Evolutionary conservation across 768 basidiomycete species (phyloP), one percentile per base, ranked within the genome.

Genomic region (Lactifluus rugatus): DNA sequence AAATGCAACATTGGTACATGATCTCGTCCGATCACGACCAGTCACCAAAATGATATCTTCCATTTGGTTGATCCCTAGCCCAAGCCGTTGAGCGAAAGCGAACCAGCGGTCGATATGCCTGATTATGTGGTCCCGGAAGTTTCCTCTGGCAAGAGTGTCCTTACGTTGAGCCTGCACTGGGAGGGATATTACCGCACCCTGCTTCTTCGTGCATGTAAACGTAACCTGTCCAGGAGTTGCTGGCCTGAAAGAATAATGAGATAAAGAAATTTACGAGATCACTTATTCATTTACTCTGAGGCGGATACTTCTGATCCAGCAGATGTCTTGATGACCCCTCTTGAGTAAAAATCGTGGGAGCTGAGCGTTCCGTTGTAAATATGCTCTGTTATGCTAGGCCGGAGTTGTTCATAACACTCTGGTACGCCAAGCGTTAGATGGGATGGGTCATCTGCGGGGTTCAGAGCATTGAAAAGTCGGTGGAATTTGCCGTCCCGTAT

Each of bases 401-500:
- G 7, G 13, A 54, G 39, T 19, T 10, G 45, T 21, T 47, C 45
- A 37, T 54, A 14, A 23, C 19, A 19, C 3, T 46, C 51, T 26
- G 61, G 57, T 1, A 60, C 31, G 5, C 37, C 19, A 42, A 21
- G 16, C 3, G 2, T n/a, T 3, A 5, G n/a, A 19, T 48, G 32
- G 19, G 37, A 52, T 23, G 34, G 57, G 41, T 62, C 26, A 11
- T 53, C 10, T 28, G 31, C 44, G n/a, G 61, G 45, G 25, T 42
- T 31, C 2, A 60, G 37, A 21, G 37, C 41, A 37, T 63, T 66
- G 54, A 65, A 66, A 3, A 65, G 50, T 34, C 55, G 55, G 14
- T 58, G 54, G 39, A 66, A 66, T 37, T 39, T 28, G 32, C 65
- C 65, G 1, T 42, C 25, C 23, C 56, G 55, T 25, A 61, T 48